Percentiles rank a stretch among this genome's conserved stretches.
Evolutionary conservation across 2,329 filamentous ascomycete species (phyloP).

Genomic region (Chaetomium sp.): DNA sequence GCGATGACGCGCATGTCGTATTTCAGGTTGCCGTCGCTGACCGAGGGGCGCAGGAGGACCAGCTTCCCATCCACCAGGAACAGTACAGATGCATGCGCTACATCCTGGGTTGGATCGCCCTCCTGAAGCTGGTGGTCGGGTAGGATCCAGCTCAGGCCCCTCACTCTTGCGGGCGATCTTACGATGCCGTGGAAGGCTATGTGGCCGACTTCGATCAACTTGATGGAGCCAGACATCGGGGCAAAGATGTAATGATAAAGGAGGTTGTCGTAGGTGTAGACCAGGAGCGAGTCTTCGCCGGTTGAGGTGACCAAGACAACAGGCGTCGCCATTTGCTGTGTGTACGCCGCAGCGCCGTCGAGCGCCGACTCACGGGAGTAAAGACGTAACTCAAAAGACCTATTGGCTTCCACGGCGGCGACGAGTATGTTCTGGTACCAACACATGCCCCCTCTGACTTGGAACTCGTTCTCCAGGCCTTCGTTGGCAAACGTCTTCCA

Average conservation of each 20-base stretch:
- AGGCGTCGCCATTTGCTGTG: slow-evolving; percentile 76
- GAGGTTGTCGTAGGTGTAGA: slow-evolving; percentile 96
- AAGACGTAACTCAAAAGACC: slow-evolving; percentile 82
- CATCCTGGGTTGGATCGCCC: slow-evolving; percentile 93
- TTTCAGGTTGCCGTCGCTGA: slow-evolving; percentile 83
- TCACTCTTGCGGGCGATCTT: slow-evolving; percentile 85
- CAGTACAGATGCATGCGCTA: slow-evolving; percentile 87
- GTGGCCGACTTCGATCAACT: slow-evolving; percentile 90
- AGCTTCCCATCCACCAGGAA: slow-evolving; percentile 98
- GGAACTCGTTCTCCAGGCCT: slow-evolving; percentile 83
- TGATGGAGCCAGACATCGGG: slow-evolving; percentile 66
- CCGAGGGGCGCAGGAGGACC: slow-evolving; percentile 83
- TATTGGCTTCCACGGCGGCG: slow-evolving; percentile 84
- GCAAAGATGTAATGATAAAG: slow-evolving; percentile 94
- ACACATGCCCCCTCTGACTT: slow-evolving; percentile 94
- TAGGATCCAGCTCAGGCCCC: slow-evolving; percentile 92
- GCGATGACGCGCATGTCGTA: slow-evolving; percentile 98
- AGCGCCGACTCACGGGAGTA: slow-evolving; percentile 86
- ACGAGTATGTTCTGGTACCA: slow-evolving; percentile 97
- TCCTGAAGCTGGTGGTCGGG: slow-evolving; percentile 86
- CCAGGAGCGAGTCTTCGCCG: slow-evolving; percentile 89
- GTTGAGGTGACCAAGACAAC: slow-evolving; percentile 89
- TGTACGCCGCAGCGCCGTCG: slow-evolving; percentile 72
- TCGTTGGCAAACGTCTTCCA: slow-evolving; percentile 93
- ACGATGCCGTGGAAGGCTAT: slow-evolving; percentile 98